Evolutionary conservation across 495 filamentous ascomycete genomes (phyloP).

Genomic region (Terfezia claveryi): DNA sequence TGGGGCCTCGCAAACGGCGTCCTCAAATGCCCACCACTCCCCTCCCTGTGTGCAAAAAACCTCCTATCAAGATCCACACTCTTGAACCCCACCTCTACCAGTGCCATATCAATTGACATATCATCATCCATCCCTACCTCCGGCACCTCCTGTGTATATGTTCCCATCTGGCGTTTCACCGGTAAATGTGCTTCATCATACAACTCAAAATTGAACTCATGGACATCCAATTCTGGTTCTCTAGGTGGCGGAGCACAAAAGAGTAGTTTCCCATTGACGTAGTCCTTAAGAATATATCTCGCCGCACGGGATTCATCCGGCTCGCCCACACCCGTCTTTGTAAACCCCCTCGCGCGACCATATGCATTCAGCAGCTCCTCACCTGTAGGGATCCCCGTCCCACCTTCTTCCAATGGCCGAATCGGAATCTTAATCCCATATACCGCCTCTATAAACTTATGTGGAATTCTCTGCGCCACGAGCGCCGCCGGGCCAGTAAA

Average conservation of each 20-base stretch:
- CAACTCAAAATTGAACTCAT: constrained; percentile 68
- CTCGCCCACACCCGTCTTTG: constrained; percentile 64
- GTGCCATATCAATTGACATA: constrained; percentile 25
- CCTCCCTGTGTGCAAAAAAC: constrained; percentile 54
- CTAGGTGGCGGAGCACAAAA: constrained; percentile 73
- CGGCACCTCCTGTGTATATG: constrained; percentile 29
- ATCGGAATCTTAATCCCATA: constrained; percentile 80
- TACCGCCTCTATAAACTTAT: constrained; percentile 66
- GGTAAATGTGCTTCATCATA: constrained; percentile 66
- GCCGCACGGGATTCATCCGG: constrained; percentile 88
- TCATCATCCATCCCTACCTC: constrained; percentile 23
- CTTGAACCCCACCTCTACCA: constrained; percentile 32
- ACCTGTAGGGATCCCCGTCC: constrained; percentile 68
- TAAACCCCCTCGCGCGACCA: constrained; percentile 70
- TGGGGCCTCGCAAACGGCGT: constrained; percentile 69
- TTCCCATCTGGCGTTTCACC: constrained; percentile 10
- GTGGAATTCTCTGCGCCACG: constrained; percentile 79
- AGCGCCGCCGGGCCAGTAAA: constrained; percentile 72
- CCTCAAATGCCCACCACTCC: constrained; percentile 40
- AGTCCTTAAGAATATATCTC: constrained; percentile 82
- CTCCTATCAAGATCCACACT: constrained; percentile 56
- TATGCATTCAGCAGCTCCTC: constrained; percentile 75
- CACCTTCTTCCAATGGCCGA: constrained; percentile 76
- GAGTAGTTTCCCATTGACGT: constrained; percentile 84
- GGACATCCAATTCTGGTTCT: constrained; percentile 40